Evolutionary conservation across 2,329 filamentous ascomycete species (phyloP).

Genomic region (Penicillium hesseltinei): DNA sequence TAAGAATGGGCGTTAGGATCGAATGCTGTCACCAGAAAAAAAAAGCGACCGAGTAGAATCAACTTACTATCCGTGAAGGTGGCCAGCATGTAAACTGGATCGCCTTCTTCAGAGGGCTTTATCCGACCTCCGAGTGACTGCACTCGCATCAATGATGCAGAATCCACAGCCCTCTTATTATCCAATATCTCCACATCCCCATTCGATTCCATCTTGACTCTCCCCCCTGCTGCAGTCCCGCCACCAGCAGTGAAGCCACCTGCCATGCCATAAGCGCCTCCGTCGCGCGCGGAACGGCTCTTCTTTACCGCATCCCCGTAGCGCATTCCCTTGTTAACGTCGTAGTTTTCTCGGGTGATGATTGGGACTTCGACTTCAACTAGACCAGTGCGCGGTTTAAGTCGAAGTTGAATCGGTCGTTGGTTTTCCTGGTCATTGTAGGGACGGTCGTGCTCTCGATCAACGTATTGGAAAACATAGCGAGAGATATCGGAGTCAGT

Average conservation of each 20-base stretch:
- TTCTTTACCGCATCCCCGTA: constrained; percentile 76
- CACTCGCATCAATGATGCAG: constrained; percentile 62
- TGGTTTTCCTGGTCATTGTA: constrained; percentile 58
- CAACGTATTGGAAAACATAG: constrained; percentile 83
- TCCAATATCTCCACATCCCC: constrained; percentile 35
- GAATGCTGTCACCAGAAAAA: background rate
- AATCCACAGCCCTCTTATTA: constrained; percentile 29
- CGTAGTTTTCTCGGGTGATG: constrained; percentile 70
- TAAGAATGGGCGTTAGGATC: constrained; percentile 36
- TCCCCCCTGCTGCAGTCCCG: constrained; percentile 30
- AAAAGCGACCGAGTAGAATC: background rate
- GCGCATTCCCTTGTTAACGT: constrained; percentile 74
- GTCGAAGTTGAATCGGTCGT: constrained; percentile 69
- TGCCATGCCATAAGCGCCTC: constrained; percentile 68
- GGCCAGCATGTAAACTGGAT: constrained; percentile 80
- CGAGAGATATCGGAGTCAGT: constrained; percentile 70
- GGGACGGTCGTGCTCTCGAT: constrained; percentile 61
- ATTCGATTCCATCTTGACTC: constrained; percentile 23
- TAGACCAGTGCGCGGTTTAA: constrained; percentile 80
- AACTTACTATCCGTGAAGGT: constrained; percentile 77
- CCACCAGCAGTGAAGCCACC: constrained; percentile 68
- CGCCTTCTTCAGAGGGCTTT: constrained; percentile 65
- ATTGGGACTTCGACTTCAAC: constrained; percentile 91
- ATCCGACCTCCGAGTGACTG: constrained; percentile 86
- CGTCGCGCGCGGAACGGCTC: constrained; percentile 52